These are phyloP conservation scores for Debaryomycetaceae sp. DNA, from an alignment of 1,139 yeast species.

Conservation along the genomic window DNA sequence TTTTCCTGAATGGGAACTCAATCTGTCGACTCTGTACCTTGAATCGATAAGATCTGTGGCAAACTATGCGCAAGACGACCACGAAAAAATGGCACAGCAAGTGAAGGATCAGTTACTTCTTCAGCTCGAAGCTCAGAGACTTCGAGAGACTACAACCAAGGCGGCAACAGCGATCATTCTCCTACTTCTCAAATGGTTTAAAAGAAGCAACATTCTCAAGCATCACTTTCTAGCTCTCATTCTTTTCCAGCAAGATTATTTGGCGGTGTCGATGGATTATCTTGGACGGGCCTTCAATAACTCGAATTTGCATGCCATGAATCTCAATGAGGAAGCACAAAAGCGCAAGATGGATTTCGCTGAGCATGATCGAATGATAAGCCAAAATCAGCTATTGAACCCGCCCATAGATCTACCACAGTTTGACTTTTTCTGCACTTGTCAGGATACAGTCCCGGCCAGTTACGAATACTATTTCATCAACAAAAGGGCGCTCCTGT, in stretches of 20 bases:
- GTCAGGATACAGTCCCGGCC: slow-evolving; percentile 13
- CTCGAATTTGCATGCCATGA: slow-evolving; percentile 17
- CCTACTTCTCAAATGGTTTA: slow-evolving; percentile 65
- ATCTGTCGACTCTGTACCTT: slow-evolving; percentile 22
- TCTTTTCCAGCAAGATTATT: slow-evolving; percentile 62
- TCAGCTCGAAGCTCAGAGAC: slow-evolving; percentile 44
- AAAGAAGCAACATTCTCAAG: slow-evolving; percentile 64
- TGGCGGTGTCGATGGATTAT: slow-evolving; percentile 24
- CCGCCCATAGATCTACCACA: slow-evolving; percentile 32
- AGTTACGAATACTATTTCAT: slow-evolving; percentile 15
- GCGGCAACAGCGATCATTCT: slow-evolving; percentile 47
- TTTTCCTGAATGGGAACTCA: slow-evolving; percentile 28
- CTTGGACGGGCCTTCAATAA: slow-evolving; percentile 30
- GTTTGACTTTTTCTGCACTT: slow-evolving; percentile 34
- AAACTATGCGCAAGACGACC: slow-evolving; percentile 3
- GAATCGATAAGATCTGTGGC: slow-evolving; percentile 4
- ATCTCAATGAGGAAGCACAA: slow-evolving; percentile 1
- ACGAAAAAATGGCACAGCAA: slow-evolving; percentile 11
- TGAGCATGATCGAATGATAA: slow-evolving; percentile 25
- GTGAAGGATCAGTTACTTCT: slow-evolving; percentile 13
- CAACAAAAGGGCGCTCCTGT: slow-evolving; percentile 18
- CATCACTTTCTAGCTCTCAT: slow-evolving; percentile 64
- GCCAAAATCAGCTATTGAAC: slow-evolving; percentile 33
- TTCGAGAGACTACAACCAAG: slow-evolving; percentile 57
- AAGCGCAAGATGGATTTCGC: slow-evolving; percentile 3